A percentile compares a stretch with the other conserved stretches of the same genome.
These are phyloP conservation scores for Pterulicium gracile DNA, from an alignment of 1,284 basidiomycete species.

Conservation along the genomic window DNA sequence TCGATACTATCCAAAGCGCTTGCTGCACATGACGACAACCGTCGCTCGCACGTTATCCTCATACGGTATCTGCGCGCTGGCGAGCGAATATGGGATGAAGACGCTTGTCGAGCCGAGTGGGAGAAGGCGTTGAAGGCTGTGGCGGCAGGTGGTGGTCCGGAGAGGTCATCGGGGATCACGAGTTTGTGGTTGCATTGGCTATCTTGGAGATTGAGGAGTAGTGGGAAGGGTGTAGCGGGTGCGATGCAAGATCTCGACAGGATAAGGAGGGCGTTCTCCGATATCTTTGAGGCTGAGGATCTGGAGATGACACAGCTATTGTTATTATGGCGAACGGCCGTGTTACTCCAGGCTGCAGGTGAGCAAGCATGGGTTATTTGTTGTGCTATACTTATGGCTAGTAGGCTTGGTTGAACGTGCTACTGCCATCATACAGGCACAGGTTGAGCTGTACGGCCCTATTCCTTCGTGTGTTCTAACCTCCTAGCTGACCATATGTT, in stretches of 20 bases:
- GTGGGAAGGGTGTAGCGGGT: slow-evolving; percentile 31
- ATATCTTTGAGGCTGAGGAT: slow-evolving; percentile 25
- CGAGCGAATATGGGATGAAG: slow-evolving; percentile 56
- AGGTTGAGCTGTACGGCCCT: slow-evolving; percentile 57
- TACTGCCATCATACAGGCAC: slow-evolving; percentile 65
- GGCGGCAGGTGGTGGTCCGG: slow-evolving; percentile 26
- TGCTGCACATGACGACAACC: slow-evolving; percentile 39
- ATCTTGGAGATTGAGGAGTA: slow-evolving; percentile 52
- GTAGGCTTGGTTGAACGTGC: slow-evolving; percentile 54
- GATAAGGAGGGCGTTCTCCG: slow-evolving; percentile 29
- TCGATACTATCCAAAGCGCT: slow-evolving; percentile 61
- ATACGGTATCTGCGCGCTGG: slow-evolving; percentile 61
- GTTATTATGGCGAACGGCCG: slow-evolving; percentile 59
- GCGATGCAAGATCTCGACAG: slow-evolving; percentile 34
- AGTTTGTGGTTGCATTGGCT: slow-evolving; percentile 63
- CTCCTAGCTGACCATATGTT: slow-evolving; percentile 6
- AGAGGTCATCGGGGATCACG: background rate
- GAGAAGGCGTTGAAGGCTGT: slow-evolving; percentile 46
- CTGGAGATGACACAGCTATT: slow-evolving; percentile 49
- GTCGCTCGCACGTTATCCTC: slow-evolving; percentile 35
- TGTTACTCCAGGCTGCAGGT: slow-evolving; percentile 73
- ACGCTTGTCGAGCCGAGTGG: slow-evolving; percentile 56
- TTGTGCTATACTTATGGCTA: slow-evolving; percentile 7
- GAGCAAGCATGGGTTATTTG: slow-evolving; percentile 15
- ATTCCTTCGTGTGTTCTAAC: slow-evolving; percentile 6